These are phyloP conservation scores for Echria macrotheca DNA, from an alignment of 495 filamentous ascomycete species.

Conservation along the genomic window DNA sequence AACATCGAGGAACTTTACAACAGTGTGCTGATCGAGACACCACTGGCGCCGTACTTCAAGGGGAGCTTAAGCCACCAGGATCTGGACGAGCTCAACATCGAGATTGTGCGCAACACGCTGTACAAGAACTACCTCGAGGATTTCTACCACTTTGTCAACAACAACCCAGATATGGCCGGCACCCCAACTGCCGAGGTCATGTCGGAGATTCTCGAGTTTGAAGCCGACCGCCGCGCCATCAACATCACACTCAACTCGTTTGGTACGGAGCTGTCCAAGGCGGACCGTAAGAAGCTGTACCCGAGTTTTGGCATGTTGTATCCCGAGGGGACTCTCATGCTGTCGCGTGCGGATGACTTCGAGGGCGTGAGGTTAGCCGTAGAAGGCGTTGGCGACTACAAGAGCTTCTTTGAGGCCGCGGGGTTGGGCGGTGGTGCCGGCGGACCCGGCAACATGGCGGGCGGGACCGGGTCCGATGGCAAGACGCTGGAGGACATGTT, in stretches of 20 bases:
- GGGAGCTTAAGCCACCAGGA: conserved; percentile 90
- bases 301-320: conserved; percentile 85
- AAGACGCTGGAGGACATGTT: conserved; percentile 96
- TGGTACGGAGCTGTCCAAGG: conserved; percentile 91
- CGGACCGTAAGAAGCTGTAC: conserved; percentile 92
- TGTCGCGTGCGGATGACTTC: conserved; percentile 90
- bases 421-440: conserved; percentile 70
- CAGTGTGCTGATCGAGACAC: conserved; percentile 93
- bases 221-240: conserved; percentile 93
- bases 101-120: conserved; percentile 96
- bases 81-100: conserved; percentile 97
- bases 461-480: conserved; percentile 67
- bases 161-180: conserved; percentile 73
- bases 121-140: conserved; percentile 99
- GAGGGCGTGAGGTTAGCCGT: conserved; percentile 90
- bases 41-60: conserved; percentile 95
- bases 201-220: conserved; percentile 90
- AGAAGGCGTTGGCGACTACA: conserved; percentile 87
- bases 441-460: conserved; percentile 76
- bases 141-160: conserved; percentile 88
- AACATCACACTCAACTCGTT: conserved; percentile 99
- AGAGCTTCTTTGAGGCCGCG: conserved; percentile 87
- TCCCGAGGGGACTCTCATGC: conserved; percentile 90
- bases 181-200: conserved; percentile 92
- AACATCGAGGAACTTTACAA: conserved; percentile 99